These are phyloP conservation scores for Proliferodiscus dingleyae DNA, from an alignment of 2,329 filamentous ascomycete species.

Conservation along the genomic window DNA sequence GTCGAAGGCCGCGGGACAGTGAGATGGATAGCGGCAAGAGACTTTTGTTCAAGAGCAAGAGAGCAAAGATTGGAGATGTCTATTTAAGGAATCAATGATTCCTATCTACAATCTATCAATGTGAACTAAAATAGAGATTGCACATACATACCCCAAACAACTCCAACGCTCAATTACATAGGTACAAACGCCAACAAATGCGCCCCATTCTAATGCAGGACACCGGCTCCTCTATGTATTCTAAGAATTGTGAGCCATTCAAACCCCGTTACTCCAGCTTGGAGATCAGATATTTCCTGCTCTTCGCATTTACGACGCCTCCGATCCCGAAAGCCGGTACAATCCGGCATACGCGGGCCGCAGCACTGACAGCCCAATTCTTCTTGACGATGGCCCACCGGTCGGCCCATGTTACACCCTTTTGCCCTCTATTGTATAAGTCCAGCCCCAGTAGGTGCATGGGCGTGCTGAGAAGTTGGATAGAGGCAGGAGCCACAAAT, in stretches of 20 bases:
- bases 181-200: background rate
- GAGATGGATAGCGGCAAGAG: too few species aligned
- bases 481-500: slow-evolving; percentile 71
- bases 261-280: slow-evolving; percentile 40
- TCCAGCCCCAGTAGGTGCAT: slow-evolving; percentile 82
- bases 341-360: slow-evolving; percentile 77
- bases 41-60: too few species aligned
- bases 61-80: too few species aligned
- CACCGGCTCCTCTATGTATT: background rate
- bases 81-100: too few species aligned
- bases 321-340: slow-evolving; percentile 86
- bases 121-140: too few species aligned
- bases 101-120: too few species aligned
- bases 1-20: too few species aligned
- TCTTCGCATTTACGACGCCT: slow-evolving; percentile 75
- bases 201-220: background rate
- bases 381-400: slow-evolving; percentile 62
- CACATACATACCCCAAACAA: too few species aligned
- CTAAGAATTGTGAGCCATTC: background rate
- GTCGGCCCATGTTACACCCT: slow-evolving; percentile 46
- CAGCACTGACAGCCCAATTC: slow-evolving; percentile 70
- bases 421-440: slow-evolving; percentile 67
- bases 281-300: slow-evolving; percentile 64
- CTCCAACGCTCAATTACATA: too few species aligned
- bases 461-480: slow-evolving; percentile 77